phyloP scores from a whole-genome alignment of 2,329 filamentous ascomycete species.

The Aureobasidium sp. region DNA sequence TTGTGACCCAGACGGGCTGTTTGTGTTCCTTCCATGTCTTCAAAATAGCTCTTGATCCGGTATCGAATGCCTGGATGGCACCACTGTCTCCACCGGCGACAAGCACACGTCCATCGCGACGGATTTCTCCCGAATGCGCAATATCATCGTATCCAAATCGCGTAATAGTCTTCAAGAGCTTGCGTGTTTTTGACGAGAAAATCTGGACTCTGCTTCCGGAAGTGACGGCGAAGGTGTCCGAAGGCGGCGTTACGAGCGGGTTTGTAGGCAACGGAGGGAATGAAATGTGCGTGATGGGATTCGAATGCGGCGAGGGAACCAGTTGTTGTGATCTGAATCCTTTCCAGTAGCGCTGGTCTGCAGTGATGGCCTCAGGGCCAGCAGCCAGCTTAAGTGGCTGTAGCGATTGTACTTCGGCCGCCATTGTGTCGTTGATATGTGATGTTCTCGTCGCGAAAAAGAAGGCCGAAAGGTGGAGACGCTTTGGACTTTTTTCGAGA shows the following conservation, averaged over 20 bases:
- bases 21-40: conserved; percentile 94
- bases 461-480: conserved; percentile 4
- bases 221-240: conserved; percentile 82
- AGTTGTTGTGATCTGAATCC: conserved; percentile 87
- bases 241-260: conserved; percentile 35
- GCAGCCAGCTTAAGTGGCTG: conserved; percentile 74
- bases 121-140: conserved; percentile 80
- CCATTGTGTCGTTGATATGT: conserved; percentile 48
- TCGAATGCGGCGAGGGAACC: conserved; percentile 82
- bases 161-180: conserved; percentile 87
- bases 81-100: conserved; percentile 89
- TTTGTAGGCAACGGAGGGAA: conserved; percentile 47
- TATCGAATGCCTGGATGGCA: conserved; percentile 90
- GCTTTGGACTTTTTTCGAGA: conserved; percentile 5
- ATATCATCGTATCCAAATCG: conserved; percentile 73
- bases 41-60: conserved; percentile 78
- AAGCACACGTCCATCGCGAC: conserved; percentile 78
- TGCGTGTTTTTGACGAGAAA: conserved; percentile 84
- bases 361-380: conserved; percentile 72
- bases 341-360: conserved; percentile 94
- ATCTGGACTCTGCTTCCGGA: conserved; percentile 88
- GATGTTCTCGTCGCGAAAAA: conserved; percentile 7
- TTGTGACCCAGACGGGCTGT: conserved; percentile 85
- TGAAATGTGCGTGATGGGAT: conserved; percentile 84
- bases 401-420: conserved; percentile 73